phyloP scores from a whole-genome alignment of 2,329 filamentous ascomycete genomes.

The Ascochyta clinopodiicola region DNA sequence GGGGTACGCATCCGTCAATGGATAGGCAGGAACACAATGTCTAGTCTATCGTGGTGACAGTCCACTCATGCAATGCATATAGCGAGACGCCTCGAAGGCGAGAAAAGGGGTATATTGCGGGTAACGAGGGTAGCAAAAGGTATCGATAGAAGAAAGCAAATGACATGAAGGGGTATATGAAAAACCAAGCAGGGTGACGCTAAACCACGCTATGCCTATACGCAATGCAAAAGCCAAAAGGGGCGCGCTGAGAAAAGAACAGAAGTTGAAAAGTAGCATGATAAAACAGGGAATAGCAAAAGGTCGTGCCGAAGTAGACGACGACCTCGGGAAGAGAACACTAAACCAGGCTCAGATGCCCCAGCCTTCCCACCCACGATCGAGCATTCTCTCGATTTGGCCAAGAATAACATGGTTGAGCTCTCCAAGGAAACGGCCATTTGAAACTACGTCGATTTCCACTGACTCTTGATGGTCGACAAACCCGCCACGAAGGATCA shows the following conservation, averaged over 20 bases:
- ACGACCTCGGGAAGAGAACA: neutral
- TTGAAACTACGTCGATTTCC: slow-evolving; percentile 14
- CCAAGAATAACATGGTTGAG: slow-evolving; percentile 37
- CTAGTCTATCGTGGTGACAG: neutral
- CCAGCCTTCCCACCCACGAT: slow-evolving; percentile 40
- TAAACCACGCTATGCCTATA: neutral
- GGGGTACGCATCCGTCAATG: too few relatives aligned
- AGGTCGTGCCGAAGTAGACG: neutral
- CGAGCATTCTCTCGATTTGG: slow-evolving; percentile 40
- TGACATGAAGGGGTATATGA: neutral
- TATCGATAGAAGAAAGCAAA: neutral
- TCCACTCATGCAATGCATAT: neutral
- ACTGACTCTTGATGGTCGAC: slow-evolving; percentile 4
- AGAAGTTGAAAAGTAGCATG: neutral
- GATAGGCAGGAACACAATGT: too few relatives aligned
- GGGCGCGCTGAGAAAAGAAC: neutral
- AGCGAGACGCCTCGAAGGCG: neutral
- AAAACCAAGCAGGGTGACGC: neutral
- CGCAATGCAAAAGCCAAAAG: neutral
- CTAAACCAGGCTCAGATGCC: slow-evolving; percentile 22
- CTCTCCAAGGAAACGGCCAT: slow-evolving; percentile 37
- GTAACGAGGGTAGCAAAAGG: slow-evolving; percentile 1
- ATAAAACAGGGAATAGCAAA: neutral
- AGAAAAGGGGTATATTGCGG: slow-evolving; percentile 7
- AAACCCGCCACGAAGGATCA: slow-evolving; percentile 27